phyloP scores from a whole-genome alignment of 768 basidiomycete genomes.

The Chalciporus sphaerocephalus region DNA sequence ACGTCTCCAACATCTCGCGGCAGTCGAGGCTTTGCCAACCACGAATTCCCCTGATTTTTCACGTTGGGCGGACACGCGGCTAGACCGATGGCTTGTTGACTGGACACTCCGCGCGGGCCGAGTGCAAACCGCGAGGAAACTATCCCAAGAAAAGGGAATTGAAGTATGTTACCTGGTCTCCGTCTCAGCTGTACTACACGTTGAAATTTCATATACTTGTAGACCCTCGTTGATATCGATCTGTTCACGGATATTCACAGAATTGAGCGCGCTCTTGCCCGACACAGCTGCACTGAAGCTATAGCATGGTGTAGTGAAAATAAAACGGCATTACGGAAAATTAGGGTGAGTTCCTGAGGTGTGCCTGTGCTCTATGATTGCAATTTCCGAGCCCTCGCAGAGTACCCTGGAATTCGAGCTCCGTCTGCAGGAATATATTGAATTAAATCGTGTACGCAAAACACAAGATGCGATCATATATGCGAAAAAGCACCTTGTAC shows the following conservation, averaged over 20 bases:
- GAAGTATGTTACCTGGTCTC: conserved; percentile 51
- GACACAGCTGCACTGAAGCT: conserved; percentile 82
- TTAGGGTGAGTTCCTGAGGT: conserved; percentile 52
- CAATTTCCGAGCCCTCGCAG: conserved; percentile 40
- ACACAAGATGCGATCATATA: conserved; percentile 78
- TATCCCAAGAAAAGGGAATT: conserved; percentile 74
- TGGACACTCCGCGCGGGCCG: conserved; percentile 83
- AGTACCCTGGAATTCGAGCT: conserved; percentile 95
- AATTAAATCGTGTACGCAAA: conserved; percentile 69
- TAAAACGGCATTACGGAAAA: conserved; percentile 85
- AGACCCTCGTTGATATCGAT: conserved; percentile 89
- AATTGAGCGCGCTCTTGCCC: conserved; percentile 75
- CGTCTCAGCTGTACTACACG: conserved; percentile 13
- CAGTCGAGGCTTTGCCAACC: conserved; percentile 53
- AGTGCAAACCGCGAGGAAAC: conserved; percentile 66
- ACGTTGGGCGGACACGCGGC: conserved; percentile 73
- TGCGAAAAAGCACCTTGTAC: conserved; percentile 69
- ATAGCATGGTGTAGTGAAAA: conserved; percentile 97
- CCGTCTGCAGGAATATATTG: conserved; percentile 93
- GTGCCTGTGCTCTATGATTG: conserved; percentile 8
- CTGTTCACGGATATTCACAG: conserved; percentile 84
- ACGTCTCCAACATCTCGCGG: conserved; percentile 66
- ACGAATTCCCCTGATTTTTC: conserved; percentile 55
- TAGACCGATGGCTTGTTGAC: conserved; percentile 90
- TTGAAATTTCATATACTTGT: conserved; percentile 14